These are phyloP conservation scores for Rhizopus sp. DNA, from an alignment of 371 early-diverging fungal species.

Conservation along the genomic window DNA sequence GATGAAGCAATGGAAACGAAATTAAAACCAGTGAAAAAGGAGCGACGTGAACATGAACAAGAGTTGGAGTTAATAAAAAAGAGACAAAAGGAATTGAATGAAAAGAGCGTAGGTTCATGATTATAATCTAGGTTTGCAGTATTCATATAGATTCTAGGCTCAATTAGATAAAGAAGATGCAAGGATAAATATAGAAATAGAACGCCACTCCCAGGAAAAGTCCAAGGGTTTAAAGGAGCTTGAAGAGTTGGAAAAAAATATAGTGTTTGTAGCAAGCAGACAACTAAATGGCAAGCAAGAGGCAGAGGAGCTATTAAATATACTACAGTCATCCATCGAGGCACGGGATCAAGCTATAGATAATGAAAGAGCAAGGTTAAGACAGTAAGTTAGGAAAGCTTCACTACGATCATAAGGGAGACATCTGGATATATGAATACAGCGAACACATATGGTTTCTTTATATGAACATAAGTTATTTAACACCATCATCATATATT, in stretches of 20 bases:
- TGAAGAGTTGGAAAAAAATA: neutral
- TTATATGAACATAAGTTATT: too few relatives aligned
- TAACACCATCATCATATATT: neutral
- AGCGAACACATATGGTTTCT: too few relatives aligned
- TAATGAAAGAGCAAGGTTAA: neutral
- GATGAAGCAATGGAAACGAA: neutral
- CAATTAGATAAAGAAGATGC: neutral
- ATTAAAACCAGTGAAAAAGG: neutral
- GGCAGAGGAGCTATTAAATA: neutral
- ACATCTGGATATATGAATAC: too few relatives aligned
- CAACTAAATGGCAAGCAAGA: neutral
- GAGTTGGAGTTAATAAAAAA: neutral
- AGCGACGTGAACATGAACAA: neutral
- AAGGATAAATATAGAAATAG: constrained; percentile 2
- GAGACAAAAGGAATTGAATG: neutral
- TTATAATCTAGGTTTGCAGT: neutral
- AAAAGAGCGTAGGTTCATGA: neutral
- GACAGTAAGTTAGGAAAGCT: neutral
- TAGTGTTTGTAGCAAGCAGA: neutral
- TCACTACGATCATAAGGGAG: too few relatives aligned
- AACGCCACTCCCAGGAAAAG: neutral
- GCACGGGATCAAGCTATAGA: neutral
- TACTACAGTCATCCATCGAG: neutral
- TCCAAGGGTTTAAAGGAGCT: neutral
- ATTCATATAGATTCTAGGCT: neutral